A percentile compares a stretch with the other conserved stretches of the same genome.
phyloP scores from a whole-genome alignment of 257 asterid genomes.

The Orobanche coerulescens region DNA sequence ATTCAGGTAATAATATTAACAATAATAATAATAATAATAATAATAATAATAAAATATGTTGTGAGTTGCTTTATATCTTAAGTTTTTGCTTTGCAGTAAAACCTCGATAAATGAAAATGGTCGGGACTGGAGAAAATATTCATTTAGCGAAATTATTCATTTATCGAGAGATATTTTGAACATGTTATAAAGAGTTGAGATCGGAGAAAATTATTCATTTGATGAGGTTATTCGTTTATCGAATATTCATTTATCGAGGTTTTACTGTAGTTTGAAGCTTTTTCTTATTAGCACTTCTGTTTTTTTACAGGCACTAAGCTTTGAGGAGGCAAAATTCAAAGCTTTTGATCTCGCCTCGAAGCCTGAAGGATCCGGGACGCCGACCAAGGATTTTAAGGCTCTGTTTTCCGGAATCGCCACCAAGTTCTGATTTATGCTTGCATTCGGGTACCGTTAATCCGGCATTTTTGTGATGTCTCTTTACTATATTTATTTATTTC shows the following conservation, averaged over 20 bases:
- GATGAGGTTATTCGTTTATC: no score
- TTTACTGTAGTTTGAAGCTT: background rate
- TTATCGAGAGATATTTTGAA: no score
- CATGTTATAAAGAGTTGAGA: no score
- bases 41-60: no score
- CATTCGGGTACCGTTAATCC: background rate
- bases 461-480: background rate
- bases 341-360: conserved; percentile 87
- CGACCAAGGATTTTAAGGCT: conserved; percentile 79
- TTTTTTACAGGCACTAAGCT: conserved; percentile 55
- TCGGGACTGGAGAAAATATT: no score
- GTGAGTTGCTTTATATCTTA: background rate
- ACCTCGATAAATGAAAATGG: no score
- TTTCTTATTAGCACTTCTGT: conserved; percentile 9
- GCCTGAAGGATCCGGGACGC: conserved; percentile 77
- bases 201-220: no score
- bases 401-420: conserved; percentile 61
- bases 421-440: conserved; percentile 45
- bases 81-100: background rate
- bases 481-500: background rate
- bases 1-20: conserved; percentile 64
- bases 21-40: no score
- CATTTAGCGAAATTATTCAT: no score
- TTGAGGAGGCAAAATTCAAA: conserved; percentile 76
- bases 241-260: no score